Evolutionary conservation across 179 eudicot genomes (phyloP).

Genomic region (Heliamphora pulchella): DNA sequence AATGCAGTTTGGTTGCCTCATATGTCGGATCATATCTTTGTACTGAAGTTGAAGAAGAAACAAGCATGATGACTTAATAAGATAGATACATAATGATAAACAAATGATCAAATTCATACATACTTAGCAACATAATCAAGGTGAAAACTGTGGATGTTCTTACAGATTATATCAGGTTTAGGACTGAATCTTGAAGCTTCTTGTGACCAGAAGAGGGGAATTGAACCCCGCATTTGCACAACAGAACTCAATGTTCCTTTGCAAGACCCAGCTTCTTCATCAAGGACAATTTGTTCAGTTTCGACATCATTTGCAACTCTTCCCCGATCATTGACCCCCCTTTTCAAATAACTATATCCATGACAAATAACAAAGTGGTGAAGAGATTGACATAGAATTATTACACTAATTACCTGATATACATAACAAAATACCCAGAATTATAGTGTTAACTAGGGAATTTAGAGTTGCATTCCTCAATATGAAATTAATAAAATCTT

Average conservation of each 20-base stretch:
- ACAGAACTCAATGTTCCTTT: conserved; percentile 96
- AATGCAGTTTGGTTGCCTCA: conserved; percentile 89
- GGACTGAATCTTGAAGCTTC: conserved; percentile 98
- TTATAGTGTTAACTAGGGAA: background rate
- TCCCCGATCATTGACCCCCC: conserved; percentile 97
- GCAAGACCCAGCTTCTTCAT: conserved; percentile 94
- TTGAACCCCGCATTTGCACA: conserved; percentile 99
- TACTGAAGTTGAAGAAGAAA: conserved; percentile 43
- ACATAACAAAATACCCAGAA: background rate
- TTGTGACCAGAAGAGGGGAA: conserved; percentile 98
- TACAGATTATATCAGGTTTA: conserved; percentile 93
- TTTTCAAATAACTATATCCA: conserved; percentile 65
- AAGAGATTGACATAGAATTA: background rate
- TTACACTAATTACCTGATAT: background rate
- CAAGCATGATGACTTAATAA: background rate
- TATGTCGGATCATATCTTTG: conserved; percentile 98
- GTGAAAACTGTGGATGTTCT: conserved; percentile 10
- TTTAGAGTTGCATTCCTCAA: background rate
- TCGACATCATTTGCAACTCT: conserved; percentile 98
- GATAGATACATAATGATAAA: background rate
- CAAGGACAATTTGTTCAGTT: conserved; percentile 89
- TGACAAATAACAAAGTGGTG: conserved; percentile 13
- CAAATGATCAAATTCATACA: background rate
- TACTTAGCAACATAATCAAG: conserved; percentile 7
- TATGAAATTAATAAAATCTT: background rate